phyloP scores from a whole-genome alignment of 2,329 filamentous ascomycete genomes.

The Hypoxylon sp. region DNA sequence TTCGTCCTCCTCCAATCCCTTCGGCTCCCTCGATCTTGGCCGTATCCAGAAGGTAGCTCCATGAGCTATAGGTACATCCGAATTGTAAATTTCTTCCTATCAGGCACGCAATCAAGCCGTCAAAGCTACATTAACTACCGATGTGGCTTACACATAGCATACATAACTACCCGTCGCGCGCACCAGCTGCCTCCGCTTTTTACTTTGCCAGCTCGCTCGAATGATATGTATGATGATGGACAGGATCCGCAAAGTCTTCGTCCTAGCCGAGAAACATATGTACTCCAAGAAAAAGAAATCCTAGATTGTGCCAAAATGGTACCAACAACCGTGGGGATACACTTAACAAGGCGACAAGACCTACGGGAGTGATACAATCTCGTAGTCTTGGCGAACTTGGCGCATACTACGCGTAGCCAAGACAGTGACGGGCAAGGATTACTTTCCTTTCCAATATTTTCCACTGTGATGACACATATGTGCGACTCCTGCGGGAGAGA shows the following conservation, averaged over 20 bases:
- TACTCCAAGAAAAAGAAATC: constrained; percentile 35
- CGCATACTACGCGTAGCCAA: constrained; percentile 49
- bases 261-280: constrained; percentile 37
- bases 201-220: constrained; percentile 20
- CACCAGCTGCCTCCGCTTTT: constrained; percentile 31
- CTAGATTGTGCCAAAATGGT: constrained; percentile 26
- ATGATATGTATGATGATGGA: constrained; percentile 26
- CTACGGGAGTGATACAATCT: constrained; percentile 47
- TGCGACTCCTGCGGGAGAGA: constrained; percentile 40
- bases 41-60: constrained; percentile 42
- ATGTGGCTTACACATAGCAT: constrained; percentile 41
- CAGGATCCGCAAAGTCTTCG: constrained; percentile 38
- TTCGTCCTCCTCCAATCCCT: constrained; percentile 36
- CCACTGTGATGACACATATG: constrained; percentile 39
- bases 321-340: constrained; percentile 39
- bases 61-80: constrained; percentile 25
- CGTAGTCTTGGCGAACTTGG: constrained; percentile 52
- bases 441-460: constrained; percentile 42
- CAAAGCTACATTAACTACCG: constrained; percentile 44
- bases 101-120: constrained; percentile 36
- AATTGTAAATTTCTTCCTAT: constrained; percentile 43
- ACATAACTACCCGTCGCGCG: constrained; percentile 15
- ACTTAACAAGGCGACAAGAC: constrained; percentile 41
- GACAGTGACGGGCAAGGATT: constrained; percentile 41
- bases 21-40: constrained; percentile 30